phyloP scores from a whole-genome alignment of 805 yeast species.

The Komagataella ulmi region DNA sequence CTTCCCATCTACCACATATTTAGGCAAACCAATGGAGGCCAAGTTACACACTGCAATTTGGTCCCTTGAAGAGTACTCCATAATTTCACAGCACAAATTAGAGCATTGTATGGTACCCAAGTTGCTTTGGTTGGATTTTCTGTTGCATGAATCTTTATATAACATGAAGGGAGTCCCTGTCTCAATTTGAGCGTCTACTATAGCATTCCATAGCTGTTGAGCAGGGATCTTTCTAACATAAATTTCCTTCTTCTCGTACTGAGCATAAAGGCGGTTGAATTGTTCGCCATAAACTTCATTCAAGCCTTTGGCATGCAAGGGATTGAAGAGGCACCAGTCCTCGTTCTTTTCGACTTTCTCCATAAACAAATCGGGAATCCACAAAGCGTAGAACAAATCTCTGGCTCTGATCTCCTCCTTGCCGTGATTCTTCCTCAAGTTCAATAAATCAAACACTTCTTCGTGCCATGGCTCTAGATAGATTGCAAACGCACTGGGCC shows the following conservation, averaged over 20 bases:
- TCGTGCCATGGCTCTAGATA: constrained; percentile 97
- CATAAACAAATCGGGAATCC: constrained; percentile 96
- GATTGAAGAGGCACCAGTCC: constrained; percentile 86
- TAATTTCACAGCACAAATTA: constrained; percentile 87
- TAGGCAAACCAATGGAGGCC: constrained; percentile 83
- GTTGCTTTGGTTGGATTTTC: constrained; percentile 82
- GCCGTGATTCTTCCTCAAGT: constrained; percentile 86
- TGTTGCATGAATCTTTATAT: constrained; percentile 85
- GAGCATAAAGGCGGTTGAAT: constrained; percentile 56
- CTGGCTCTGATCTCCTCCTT: constrained; percentile 90
- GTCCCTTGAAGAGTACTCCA: constrained; percentile 82
- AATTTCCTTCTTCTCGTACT: constrained; percentile 59
- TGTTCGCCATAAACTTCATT: constrained; percentile 76
- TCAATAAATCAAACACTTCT: constrained; percentile 77
- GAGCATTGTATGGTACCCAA: constrained; percentile 88
- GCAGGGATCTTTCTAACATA: constrained; percentile 63
- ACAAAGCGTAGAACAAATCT: constrained; percentile 82
- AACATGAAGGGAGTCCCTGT: constrained; percentile 94
- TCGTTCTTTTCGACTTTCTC: constrained; percentile 64
- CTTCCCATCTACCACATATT: constrained; percentile 41
- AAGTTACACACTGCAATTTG: constrained; percentile 94
- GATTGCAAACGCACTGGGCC: constrained; percentile 95
- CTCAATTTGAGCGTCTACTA: constrained; percentile 86
- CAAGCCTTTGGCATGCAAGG: constrained; percentile 79
- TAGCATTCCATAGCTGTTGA: constrained; percentile 82